Evolutionary conservation across 2,329 filamentous ascomycete species (phyloP).

Genomic region (Exophiala dermatitidis): DNA sequence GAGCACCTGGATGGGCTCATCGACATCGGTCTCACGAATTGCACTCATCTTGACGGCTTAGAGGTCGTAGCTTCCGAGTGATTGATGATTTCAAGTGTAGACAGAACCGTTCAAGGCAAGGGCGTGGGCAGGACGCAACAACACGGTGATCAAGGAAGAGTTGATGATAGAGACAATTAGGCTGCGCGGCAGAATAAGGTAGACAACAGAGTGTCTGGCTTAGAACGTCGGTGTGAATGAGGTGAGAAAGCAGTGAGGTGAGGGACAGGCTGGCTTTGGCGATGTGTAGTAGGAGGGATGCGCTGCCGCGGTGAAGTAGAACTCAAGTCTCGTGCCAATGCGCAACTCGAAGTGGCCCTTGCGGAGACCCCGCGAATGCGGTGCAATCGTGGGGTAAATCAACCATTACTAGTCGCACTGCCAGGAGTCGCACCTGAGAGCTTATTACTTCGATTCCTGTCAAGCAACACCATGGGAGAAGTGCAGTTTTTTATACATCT

Average conservation of each 20-base stretch:
- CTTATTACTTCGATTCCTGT: no score
- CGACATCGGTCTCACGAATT: constrained; percentile 37
- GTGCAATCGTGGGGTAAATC: constrained; percentile 16
- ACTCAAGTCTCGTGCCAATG: not conserved
- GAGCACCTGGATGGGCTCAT: constrained; percentile 52
- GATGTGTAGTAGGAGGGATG: no score
- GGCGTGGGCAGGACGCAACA: no score
- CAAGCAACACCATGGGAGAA: no score
- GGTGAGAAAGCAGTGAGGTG: constrained; percentile 3
- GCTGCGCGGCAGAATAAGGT: no score
- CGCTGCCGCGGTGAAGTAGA: not conserved
- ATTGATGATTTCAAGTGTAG: not conserved
- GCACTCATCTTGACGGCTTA: constrained; percentile 41
- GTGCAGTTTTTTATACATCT: no score
- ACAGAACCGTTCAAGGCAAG: no score
- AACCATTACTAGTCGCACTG: not conserved
- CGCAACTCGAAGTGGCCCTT: constrained; percentile 4
- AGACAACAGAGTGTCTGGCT: not conserved
- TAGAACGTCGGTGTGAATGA: constrained; percentile 2
- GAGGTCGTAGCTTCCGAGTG: constrained; percentile 1
- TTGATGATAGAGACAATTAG: no score
- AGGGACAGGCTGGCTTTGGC: not conserved
- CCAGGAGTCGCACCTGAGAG: no score
- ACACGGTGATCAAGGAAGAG: no score
- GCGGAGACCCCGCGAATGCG: constrained; percentile 18